Evolutionary conservation across 2,329 filamentous ascomycete species (phyloP).

Genomic region (Pseudonectria buxi): DNA sequence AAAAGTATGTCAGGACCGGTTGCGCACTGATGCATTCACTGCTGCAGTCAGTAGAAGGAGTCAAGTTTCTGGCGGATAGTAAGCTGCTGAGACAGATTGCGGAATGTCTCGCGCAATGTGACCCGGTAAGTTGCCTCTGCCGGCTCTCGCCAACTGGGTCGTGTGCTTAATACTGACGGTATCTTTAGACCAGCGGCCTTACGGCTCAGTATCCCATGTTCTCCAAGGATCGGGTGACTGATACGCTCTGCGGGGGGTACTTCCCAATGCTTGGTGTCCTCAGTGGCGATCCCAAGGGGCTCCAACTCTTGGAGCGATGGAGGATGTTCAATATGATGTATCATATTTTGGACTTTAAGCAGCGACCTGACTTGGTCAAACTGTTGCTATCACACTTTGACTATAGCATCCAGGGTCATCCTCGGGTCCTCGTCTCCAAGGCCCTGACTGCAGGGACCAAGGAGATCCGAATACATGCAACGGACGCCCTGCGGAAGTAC

Average conservation of each 20-base stretch:
- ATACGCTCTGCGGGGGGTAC: slow-evolving; percentile 87
- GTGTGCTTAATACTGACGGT: slow-evolving; percentile 14
- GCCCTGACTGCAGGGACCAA: slow-evolving; percentile 88
- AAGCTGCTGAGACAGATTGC: slow-evolving; percentile 91
- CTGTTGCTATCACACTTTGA: slow-evolving; percentile 86
- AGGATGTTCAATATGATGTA: slow-evolving; percentile 99
- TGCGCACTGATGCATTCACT: slow-evolving; percentile 83
- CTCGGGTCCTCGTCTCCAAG: slow-evolving; percentile 87
- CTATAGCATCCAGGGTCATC: slow-evolving; percentile 81
- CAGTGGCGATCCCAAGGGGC: slow-evolving; percentile 72
- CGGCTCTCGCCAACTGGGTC: not conserved
- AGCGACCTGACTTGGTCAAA: slow-evolving; percentile 86
- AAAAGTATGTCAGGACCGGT: slow-evolving; percentile 86
- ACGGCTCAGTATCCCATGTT: slow-evolving; percentile 86
- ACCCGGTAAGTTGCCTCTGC: slow-evolving; percentile 54
- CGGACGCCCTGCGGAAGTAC: slow-evolving; percentile 80
- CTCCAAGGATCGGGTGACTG: slow-evolving; percentile 72
- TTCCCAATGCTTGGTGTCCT: slow-evolving; percentile 87
- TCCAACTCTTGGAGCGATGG: slow-evolving; percentile 90
- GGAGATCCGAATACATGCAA: slow-evolving; percentile 84
- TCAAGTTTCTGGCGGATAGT: slow-evolving; percentile 80
- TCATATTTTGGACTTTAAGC: slow-evolving; percentile 86
- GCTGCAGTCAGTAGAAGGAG: slow-evolving; percentile 77
- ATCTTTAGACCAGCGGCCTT: slow-evolving; percentile 54
- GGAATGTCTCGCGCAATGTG: slow-evolving; percentile 91